Conservation (phyloP, 768 basidiomycete species). For the Tulasnella sp. region DNA sequence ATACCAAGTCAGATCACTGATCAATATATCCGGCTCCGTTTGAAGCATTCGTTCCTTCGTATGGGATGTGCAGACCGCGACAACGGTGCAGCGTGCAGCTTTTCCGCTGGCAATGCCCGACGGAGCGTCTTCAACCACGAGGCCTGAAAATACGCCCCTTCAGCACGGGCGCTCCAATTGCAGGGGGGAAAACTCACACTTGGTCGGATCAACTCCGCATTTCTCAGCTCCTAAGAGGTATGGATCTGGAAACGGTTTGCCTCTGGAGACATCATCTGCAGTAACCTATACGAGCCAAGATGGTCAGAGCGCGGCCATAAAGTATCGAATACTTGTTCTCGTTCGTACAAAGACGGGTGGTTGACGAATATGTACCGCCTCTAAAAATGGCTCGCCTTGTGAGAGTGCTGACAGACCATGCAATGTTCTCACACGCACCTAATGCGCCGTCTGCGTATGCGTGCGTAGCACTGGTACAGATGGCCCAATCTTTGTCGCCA, state of each 20-base stretch:
- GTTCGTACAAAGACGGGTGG: conserved; percentile 51
- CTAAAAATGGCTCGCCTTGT: conserved; percentile 25
- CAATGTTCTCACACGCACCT: too few species aligned
- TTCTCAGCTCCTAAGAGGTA: conserved; percentile 67
- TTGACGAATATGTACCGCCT: conserved; percentile 48
- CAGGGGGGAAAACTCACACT: conserved; percentile 19
- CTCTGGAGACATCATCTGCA: conserved; percentile 29
- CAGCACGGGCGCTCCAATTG: background rate
- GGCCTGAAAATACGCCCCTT: conserved; percentile 30
- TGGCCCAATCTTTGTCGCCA: conserved; percentile 65
- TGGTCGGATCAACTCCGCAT: conserved; percentile 44
- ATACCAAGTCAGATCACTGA: conserved; percentile 45
- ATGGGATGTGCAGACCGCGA: conserved; percentile 82
- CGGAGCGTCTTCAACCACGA: conserved; percentile 86
- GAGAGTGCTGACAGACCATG: too few species aligned
- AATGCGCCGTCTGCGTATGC: conserved; percentile 56
- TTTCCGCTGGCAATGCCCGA: conserved; percentile 67
- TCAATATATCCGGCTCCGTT: conserved; percentile 54
- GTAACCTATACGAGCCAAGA: background rate
- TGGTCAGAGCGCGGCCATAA: too few species aligned
- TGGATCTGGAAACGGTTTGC: conserved; percentile 85
- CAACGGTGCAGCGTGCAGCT: conserved; percentile 61
- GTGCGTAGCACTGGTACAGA: conserved; percentile 76
- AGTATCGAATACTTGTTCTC: too few species aligned
- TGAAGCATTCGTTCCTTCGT: conserved; percentile 35